Conservation (phyloP, 2,329 filamentous ascomycete genomes). For the Scedosporium dehoogii region DNA sequence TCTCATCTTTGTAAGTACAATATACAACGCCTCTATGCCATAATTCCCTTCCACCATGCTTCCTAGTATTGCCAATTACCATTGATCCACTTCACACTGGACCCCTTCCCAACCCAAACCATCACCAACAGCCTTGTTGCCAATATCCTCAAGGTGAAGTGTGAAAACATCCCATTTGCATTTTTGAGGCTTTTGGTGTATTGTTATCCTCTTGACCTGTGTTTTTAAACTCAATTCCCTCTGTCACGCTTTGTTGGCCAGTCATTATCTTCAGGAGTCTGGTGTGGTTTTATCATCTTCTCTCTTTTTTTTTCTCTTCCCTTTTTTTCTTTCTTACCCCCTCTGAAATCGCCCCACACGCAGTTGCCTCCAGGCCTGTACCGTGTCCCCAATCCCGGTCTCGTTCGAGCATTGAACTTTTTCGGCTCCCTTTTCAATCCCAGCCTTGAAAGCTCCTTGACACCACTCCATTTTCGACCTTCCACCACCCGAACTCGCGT, state of each 20-base stretch:
- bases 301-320: neutral
- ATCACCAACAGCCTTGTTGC: neutral
- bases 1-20: neutral
- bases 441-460: constrained; percentile 6
- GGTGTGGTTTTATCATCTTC: neutral
- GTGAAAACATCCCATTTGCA: neutral
- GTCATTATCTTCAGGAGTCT: neutral
- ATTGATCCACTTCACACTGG: neutral
- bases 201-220: neutral
- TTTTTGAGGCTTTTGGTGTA: neutral
- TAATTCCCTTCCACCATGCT: neutral
- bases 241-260: neutral
- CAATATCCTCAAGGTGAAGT: neutral
- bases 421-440: constrained; percentile 1
- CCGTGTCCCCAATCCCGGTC: constrained; percentile 1
- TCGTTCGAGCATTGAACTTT: constrained; percentile 7
- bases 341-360: constrained; percentile 1
- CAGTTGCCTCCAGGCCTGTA: constrained; percentile 1
- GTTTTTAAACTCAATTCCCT: neutral
- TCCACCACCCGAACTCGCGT: neutral
- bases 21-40: neutral
- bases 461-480: constrained; percentile 2
- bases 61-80: neutral
- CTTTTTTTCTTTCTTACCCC: neutral
- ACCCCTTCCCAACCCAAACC: neutral